Conservation (phyloP, 2,329 filamentous ascomycete genomes). For the Aspergillus fischeri region DNA sequence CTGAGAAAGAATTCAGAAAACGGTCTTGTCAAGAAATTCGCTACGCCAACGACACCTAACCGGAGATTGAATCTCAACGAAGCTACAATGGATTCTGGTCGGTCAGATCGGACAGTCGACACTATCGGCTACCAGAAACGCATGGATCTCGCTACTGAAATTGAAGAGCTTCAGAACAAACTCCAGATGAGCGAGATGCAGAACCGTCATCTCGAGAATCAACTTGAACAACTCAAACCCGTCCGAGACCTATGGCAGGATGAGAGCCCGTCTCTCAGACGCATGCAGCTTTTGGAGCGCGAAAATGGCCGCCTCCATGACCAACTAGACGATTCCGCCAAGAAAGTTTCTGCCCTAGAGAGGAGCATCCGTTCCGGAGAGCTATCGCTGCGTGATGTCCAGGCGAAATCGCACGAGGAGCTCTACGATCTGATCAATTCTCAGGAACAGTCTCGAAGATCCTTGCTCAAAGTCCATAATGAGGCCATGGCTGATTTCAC, state of each 20-base stretch:
- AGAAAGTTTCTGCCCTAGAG: constrained; percentile 86
- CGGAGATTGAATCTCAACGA: constrained; percentile 66
- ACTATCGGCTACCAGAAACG: constrained; percentile 78
- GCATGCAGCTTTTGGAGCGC: constrained; percentile 86
- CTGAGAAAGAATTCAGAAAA: constrained; percentile 58
- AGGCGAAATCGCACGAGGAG: constrained; percentile 91
- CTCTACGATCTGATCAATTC: constrained; percentile 88
- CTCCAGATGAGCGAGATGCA: constrained; percentile 93
- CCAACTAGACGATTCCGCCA: constrained; percentile 88
- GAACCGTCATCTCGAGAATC: constrained; percentile 85
- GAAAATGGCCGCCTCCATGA: constrained; percentile 90
- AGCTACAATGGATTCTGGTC: constrained; percentile 65
- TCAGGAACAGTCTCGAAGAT: constrained; percentile 82
- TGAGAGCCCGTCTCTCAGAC: constrained; percentile 71
- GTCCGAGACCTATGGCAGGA: constrained; percentile 61
- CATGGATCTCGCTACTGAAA: constrained; percentile 84
- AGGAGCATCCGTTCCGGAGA: constrained; percentile 82
- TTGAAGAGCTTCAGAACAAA: constrained; percentile 91
- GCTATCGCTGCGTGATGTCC: constrained; percentile 82
- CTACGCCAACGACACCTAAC: constrained; percentile 73
- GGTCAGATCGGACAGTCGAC: constrained; percentile 81
- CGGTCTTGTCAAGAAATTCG: constrained; percentile 55
- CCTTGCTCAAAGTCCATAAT: constrained; percentile 79
- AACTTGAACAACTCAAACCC: constrained; percentile 68
- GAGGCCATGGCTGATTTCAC: constrained; percentile 78